These are phyloP conservation scores for Lophiotrema nucula DNA, from an alignment of 495 filamentous ascomycete species.

Conservation along the genomic window DNA sequence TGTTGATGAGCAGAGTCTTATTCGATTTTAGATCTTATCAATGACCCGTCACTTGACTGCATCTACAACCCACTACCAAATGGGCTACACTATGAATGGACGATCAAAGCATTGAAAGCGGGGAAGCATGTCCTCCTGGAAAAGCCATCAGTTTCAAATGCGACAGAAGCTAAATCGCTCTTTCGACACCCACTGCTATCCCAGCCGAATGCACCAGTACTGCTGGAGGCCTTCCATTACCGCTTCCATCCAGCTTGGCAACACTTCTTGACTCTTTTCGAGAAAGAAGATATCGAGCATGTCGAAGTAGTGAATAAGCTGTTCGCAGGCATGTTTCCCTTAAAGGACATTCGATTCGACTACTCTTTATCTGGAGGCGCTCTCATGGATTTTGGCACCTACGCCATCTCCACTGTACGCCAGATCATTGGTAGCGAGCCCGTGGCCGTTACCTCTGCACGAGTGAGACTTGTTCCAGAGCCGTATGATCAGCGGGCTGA, in stretches of 20 bases:
- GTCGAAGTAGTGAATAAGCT: constrained; percentile 21
- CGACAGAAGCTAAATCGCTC: constrained; percentile 28
- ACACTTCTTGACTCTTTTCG: constrained; percentile 37
- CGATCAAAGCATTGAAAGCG: constrained; percentile 49
- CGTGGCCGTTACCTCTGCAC: constrained; percentile 6
- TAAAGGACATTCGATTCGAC: constrained; percentile 56
- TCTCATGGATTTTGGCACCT: constrained; percentile 57
- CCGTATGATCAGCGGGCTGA: constrained; percentile 38
- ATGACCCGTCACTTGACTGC: constrained; percentile 51
- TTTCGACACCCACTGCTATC: constrained; percentile 18
- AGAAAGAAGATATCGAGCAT: constrained; percentile 38
- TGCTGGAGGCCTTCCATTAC: constrained; percentile 59
- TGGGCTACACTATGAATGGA: constrained; percentile 56
- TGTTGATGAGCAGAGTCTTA: too few species aligned
- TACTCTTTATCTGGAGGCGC: constrained; percentile 58
- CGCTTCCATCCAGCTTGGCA: constrained; percentile 47
- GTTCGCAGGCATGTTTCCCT: constrained; percentile 20
- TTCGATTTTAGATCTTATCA: constrained; percentile 47
- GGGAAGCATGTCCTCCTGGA: constrained; percentile 62
- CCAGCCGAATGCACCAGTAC: constrained; percentile 41
- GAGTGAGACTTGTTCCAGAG: constrained; percentile 22
- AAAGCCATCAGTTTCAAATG: constrained; percentile 55
- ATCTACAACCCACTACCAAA: constrained; percentile 56
- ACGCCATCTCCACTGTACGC: constrained; percentile 47
- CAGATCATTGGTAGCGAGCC: constrained; percentile 43